Evolutionary conservation across 2,329 filamentous ascomycete species (phyloP).

Genomic region (Hypoxylon sp.): DNA sequence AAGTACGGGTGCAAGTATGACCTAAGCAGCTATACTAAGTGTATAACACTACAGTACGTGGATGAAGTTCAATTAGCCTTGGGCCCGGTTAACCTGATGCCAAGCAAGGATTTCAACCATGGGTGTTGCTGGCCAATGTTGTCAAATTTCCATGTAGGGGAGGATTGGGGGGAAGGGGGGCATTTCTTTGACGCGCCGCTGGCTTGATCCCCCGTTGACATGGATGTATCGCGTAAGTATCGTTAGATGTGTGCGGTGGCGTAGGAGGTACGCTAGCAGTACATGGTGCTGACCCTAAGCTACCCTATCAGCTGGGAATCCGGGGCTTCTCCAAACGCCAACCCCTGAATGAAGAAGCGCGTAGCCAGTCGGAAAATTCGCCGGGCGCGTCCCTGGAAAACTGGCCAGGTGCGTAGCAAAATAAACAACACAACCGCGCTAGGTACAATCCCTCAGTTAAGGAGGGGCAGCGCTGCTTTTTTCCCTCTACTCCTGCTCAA

Average conservation of each 20-base stretch:
- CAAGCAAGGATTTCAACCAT: constrained; percentile 21
- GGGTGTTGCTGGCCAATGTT: constrained; percentile 21
- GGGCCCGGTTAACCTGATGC: neutral
- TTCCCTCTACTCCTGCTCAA: constrained; percentile 19
- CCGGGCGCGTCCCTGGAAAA: constrained; percentile 43
- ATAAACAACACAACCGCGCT: constrained; percentile 42
- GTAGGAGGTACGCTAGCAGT: neutral
- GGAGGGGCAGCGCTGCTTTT: constrained; percentile 31
- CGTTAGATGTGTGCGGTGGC: neutral
- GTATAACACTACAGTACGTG: too few species aligned
- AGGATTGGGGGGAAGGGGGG: too few species aligned
- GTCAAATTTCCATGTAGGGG: constrained; percentile 10
- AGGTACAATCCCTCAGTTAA: constrained; percentile 19
- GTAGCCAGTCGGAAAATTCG: constrained; percentile 47
- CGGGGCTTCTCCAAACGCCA: constrained; percentile 45
- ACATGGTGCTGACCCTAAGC: constrained; percentile 8
- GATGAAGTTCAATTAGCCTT: constrained; percentile 15
- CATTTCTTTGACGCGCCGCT: constrained; percentile 18
- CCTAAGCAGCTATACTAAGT: too few species aligned
- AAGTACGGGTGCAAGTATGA: neutral
- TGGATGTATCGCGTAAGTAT: constrained; percentile 14
- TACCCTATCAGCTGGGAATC: constrained; percentile 45
- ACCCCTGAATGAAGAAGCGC: constrained; percentile 38
- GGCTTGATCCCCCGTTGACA: constrained; percentile 1
- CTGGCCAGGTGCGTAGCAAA: constrained; percentile 25